These are phyloP conservation scores for Fusarium mangiferae DNA, from an alignment of 2,329 filamentous ascomycete genomes.

Conservation along the genomic window DNA sequence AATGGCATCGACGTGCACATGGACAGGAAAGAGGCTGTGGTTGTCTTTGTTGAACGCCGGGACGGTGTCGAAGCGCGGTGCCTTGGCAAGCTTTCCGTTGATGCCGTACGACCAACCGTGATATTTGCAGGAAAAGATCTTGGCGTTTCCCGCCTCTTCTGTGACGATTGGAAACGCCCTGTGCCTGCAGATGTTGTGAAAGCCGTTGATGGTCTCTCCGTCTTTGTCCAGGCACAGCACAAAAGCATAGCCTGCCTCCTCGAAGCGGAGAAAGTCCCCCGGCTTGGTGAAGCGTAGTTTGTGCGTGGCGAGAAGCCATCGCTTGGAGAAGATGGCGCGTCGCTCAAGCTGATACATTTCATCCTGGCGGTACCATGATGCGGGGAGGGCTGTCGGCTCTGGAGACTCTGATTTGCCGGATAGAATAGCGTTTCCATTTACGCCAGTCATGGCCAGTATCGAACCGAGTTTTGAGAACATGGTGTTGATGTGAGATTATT, in stretches of 20 bases:
- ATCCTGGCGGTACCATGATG: constrained; percentile 6
- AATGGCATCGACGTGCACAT: constrained; percentile 61
- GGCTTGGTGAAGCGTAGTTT: neutral
- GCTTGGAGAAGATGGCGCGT: constrained; percentile 8
- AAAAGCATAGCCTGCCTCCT: constrained; percentile 65
- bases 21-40: constrained; percentile 64
- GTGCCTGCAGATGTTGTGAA: constrained; percentile 71
- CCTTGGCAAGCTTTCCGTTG: constrained; percentile 67
- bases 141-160: constrained; percentile 59
- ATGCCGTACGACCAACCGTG: constrained; percentile 72
- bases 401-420: neutral
- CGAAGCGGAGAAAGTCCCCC: constrained; percentile 54
- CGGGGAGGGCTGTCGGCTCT: neutral
- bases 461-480: constrained; percentile 6
- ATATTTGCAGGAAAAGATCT: constrained; percentile 67
- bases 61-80: constrained; percentile 66
- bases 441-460: neutral
- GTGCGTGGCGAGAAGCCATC: constrained; percentile 9
- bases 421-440: neutral
- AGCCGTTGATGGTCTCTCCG: constrained; percentile 61
- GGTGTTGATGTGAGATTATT: neutral
- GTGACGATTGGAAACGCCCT: constrained; percentile 67
- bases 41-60: constrained; percentile 63
- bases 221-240: constrained; percentile 61
- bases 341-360: constrained; percentile 12